Evolutionary conservation across 2,329 filamentous ascomycete genomes (phyloP), one percentile per base, ranked within the genome.

Genomic region (Elsinoe arachidis): DNA sequence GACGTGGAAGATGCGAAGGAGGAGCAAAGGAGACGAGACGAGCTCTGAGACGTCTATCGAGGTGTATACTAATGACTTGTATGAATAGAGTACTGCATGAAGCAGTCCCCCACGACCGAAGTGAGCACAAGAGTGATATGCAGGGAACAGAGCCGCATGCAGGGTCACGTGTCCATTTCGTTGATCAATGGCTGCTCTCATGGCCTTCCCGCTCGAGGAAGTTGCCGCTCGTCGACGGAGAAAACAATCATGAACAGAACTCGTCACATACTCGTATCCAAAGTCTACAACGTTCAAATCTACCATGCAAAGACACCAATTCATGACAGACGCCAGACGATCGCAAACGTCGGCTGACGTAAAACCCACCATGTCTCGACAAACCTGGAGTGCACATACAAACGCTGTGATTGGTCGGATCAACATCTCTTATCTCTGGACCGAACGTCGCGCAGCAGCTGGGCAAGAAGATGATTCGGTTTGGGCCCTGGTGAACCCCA

Each of bases 1-100:
- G 69, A 73, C 30, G 68, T 64, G 43, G 72, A 75, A 60, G 67
- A 66, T 57, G 60, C 57, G 46, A 66, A 65, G 61, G 59, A 65
- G 59, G 23, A 51, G 58, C n/a, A 56, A 43, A 46, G 43, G 26
- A 26, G 17, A 19, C 30, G 47, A 19, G 54, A 56, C 15, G 54
- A 56, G 30, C 54, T 56, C 11, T 56, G 37, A 30, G 9, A 5
- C 43, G 2, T 14, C 33, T 23, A 12, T 34, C 21, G 34, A 21
- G 5, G 21, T 38, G 34, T 53, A 53, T 19, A 12, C 14, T 39
- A 17, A 53, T 39, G 49, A 53, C 35, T 26, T 46, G 41, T 46
- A 46, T 23, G 41, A 46, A 19, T 26, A 46, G 5, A 14, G 11
- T 6, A 51, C 34, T 35, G 26, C 46, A 26, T 15, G 17, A 35